Evolutionary conservation across 768 basidiomycete species (phyloP).

Genomic region (Serendipita sp.): DNA sequence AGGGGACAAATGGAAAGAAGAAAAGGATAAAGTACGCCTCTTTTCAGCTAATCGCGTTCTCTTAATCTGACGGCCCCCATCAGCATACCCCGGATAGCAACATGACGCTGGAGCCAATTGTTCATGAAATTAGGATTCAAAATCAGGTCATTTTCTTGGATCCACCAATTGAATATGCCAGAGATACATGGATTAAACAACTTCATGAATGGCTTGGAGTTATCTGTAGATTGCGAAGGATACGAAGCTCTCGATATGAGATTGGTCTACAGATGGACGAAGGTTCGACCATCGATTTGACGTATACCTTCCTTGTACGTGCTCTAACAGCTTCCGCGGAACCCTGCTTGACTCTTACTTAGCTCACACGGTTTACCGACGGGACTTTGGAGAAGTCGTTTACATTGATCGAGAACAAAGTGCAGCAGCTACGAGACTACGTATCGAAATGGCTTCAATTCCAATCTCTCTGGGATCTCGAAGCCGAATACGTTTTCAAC

Average conservation of each 20-base stretch:
- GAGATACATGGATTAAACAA: constrained; percentile 76
- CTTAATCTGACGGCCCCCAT: not conserved
- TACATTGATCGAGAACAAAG: constrained; percentile 70
- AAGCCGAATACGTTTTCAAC: constrained; percentile 91
- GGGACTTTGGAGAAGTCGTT: constrained; percentile 68
- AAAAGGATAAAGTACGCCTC: constrained; percentile 38
- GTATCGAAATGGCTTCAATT: constrained; percentile 98
- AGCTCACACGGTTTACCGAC: constrained; percentile 65
- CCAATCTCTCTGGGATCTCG: constrained; percentile 97
- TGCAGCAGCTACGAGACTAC: constrained; percentile 75
- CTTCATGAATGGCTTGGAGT: constrained; percentile 84
- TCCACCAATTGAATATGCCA: constrained; percentile 89
- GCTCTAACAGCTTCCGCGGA: constrained; percentile 10
- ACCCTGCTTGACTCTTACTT: not conserved
- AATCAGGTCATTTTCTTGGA: constrained; percentile 98
- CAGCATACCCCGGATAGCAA: constrained; percentile 50
- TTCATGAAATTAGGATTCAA: constrained; percentile 94
- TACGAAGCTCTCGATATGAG: constrained; percentile 93
- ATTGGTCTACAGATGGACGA: constrained; percentile 87
- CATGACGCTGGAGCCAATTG: constrained; percentile 66
- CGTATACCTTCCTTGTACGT: constrained; percentile 68
- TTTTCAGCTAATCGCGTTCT: not conserved
- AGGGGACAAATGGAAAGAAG: constrained; percentile 62
- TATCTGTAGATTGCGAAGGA: constrained; percentile 69
- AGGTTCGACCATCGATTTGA: constrained; percentile 43